Evolutionary conservation across 371 early-diverging fungal genomes (phyloP), one percentile per base, ranked within the genome.

Genomic region (Haplosporangium sp.): DNA sequence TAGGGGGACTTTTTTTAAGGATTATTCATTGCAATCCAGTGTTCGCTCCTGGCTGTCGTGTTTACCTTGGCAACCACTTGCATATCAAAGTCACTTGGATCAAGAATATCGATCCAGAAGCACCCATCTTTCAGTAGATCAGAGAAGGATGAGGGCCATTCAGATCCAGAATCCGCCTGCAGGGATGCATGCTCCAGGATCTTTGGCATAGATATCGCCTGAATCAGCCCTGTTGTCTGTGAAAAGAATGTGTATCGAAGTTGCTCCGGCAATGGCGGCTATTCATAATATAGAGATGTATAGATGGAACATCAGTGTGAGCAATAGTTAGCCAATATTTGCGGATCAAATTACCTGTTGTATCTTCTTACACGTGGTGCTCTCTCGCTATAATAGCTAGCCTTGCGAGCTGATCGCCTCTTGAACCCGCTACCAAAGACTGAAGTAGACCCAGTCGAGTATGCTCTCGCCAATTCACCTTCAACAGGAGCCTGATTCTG

Each of bases 31-130:
- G n/a, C n/a, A n/a, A n/a, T n/a, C n/a, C n/a, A n/a, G n/a, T n/a
- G n/a, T n/a, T n/a, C n/a, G n/a, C n/a, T n/a, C n/a, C n/a, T n/a
- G n/a, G n/a, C 16, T 13, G 37, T 36, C 46, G 5, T 37, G 1
- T 37, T 16, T 56, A 87, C 86, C 83, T 73, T 85, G 64, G 83
- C 69, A 18, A 91, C 61, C 3, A 83, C 62, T 38, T 84, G 83
- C 92, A 96, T 93, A 66, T 96, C 96, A 18, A 82, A 69, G 57
- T 89, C 85, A 11, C 92, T 91, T 0, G 95, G 95, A 37, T 86
- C 87, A 42, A 87, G 82, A 38, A 95, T 89, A 63, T 96, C 95
- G 42, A 96, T 85, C 96, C 96, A 95, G 79, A 94, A 96, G 53
- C 87, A 91, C 0, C 90, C 89, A 64, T 84, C 80, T 56, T 77